phyloP scores from a whole-genome alignment of 2,329 filamentous ascomycete genomes.

The Akanthomyces uredinophilus region DNA sequence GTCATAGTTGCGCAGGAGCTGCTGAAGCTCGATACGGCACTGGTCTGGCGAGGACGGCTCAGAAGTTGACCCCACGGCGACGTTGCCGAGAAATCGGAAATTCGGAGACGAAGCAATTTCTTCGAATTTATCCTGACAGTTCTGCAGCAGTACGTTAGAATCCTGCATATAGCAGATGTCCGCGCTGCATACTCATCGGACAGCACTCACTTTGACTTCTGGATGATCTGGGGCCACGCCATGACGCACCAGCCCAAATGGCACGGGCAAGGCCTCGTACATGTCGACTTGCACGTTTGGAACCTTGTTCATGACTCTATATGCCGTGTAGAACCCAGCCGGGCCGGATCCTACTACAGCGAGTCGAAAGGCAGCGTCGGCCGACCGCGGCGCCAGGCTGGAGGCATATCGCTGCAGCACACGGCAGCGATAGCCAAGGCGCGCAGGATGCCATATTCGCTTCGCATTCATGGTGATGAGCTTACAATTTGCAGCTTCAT shows the following conservation, averaged over 20 bases:
- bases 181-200: not conserved
- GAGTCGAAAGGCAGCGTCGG: slow-evolving; percentile 61
- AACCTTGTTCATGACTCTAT: slow-evolving; percentile 74
- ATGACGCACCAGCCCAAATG: slow-evolving; percentile 86
- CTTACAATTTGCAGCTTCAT: slow-evolving; percentile 1
- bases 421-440: not conserved
- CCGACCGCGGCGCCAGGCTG: slow-evolving; percentile 18
- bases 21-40: slow-evolving; percentile 57
- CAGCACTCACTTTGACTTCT: slow-evolving; percentile 76
- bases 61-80: slow-evolving; percentile 61
- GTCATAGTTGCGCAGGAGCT: slow-evolving; percentile 79
- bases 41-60: slow-evolving; percentile 28
- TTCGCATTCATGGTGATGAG: not conserved
- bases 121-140: slow-evolving; percentile 89
- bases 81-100: slow-evolving; percentile 90
- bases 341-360: slow-evolving; percentile 91
- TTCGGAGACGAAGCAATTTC: slow-evolving; percentile 76
- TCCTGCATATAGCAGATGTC: not conserved
- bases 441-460: not conserved
- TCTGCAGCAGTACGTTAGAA: slow-evolving; percentile 45
- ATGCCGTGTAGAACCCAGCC: slow-evolving; percentile 91
- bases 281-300: slow-evolving; percentile 76
- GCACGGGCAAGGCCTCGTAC: slow-evolving; percentile 91
- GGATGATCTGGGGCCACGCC: slow-evolving; percentile 98
- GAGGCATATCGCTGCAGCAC: not conserved